A percentile compares a stretch with the other conserved stretches of the same genome.
These are phyloP conservation scores for Orbilia oligospora DNA, from an alignment of 2,329 filamentous ascomycete genomes.

Conservation along the genomic window DNA sequence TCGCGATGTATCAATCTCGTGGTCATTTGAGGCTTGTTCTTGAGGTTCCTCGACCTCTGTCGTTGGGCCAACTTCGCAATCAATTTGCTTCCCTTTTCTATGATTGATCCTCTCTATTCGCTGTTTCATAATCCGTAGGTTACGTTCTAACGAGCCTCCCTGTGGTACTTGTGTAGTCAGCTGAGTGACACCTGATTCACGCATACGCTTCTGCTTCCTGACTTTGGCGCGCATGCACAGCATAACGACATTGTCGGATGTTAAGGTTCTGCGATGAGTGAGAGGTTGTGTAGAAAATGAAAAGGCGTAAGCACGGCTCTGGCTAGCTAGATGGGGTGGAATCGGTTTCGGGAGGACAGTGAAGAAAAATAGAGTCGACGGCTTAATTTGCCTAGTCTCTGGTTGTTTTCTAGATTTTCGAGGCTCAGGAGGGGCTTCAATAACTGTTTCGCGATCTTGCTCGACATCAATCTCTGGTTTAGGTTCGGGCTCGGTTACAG, in stretches of 20 bases:
- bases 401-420: conserved; percentile 34
- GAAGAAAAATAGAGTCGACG: conserved; percentile 43
- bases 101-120: conserved; percentile 16
- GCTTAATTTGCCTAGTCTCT: neutral
- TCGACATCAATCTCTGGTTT: neutral
- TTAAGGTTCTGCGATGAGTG: conserved; percentile 1
- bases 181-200: neutral
- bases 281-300: conserved; percentile 3
- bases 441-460: neutral
- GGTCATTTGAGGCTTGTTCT: neutral
- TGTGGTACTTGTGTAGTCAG: neutral
- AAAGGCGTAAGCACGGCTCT: neutral
- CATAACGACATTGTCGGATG: conserved; percentile 56
- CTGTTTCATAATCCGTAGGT: conserved; percentile 29
- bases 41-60: neutral
- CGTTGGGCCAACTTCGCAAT: neutral
- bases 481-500: neutral
- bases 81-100: neutral
- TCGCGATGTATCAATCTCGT: conserved; percentile 7
- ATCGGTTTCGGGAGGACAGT: conserved; percentile 40
- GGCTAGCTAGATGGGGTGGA: neutral
- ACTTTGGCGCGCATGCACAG: conserved; percentile 48
- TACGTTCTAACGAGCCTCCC: conserved; percentile 21
- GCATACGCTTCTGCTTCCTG: conserved; percentile 13
- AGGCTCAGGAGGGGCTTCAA: conserved; percentile 4